phyloP scores from a whole-genome alignment of 352 stramenopile genomes.

The Albugo candida region DNA sequence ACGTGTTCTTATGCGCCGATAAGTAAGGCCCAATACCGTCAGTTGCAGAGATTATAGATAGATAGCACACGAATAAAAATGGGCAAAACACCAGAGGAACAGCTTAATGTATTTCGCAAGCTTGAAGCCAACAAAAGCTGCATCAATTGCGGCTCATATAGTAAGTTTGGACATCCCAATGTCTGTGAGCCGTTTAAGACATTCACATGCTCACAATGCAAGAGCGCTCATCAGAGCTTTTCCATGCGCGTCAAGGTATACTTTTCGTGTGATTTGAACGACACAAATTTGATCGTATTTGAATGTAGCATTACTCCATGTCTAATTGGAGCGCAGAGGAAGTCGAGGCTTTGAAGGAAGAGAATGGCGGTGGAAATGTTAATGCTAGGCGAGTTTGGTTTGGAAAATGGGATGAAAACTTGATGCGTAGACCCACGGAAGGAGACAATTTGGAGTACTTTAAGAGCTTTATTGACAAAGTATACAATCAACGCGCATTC shows the following conservation, averaged over 20 bases:
- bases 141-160: conserved; percentile 67
- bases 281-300: neutral
- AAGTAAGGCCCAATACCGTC: too few relatives aligned
- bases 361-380: conserved; percentile 79
- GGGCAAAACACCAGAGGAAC: conserved; percentile 22
- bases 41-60: too few relatives aligned
- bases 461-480: conserved; percentile 68
- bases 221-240: conserved; percentile 87
- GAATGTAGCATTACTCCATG: conserved; percentile 48
- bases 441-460: conserved; percentile 68
- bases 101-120: conserved; percentile 71
- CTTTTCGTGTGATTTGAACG: neutral
- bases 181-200: conserved; percentile 84
- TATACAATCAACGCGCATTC: conserved; percentile 69
- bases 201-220: conserved; percentile 91
- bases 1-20: too few relatives aligned
- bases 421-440: conserved; percentile 49
- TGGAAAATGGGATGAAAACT: conserved; percentile 43
- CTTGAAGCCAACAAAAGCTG: conserved; percentile 69
- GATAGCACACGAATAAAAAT: neutral
- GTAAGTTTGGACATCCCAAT: conserved; percentile 84
- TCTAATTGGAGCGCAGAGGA: conserved; percentile 84
- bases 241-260: conserved; percentile 84
- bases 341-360: conserved; percentile 71
- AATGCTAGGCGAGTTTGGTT: conserved; percentile 74